Conservation (phyloP, 305 asterid genomes). For the Fraxinus nigra region DNA sequence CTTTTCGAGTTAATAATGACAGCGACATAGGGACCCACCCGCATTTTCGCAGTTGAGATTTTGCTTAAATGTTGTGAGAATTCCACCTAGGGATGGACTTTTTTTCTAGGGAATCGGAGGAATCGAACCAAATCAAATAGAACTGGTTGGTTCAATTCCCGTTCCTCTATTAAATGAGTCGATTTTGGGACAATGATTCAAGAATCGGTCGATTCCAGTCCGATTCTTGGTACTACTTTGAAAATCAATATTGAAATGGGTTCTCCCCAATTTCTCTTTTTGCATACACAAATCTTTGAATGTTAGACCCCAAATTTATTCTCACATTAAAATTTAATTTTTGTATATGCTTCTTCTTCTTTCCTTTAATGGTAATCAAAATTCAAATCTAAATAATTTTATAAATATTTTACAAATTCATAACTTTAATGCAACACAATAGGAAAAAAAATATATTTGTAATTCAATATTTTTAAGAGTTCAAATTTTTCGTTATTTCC, state of each 20-base stretch:
- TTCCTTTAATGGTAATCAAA: neutral
- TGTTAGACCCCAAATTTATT: neutral
- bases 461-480: no score
- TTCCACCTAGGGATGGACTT: neutral
- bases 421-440: no score
- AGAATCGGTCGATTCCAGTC: neutral
- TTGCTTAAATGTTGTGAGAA: neutral
- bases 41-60: neutral
- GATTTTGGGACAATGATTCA: neutral
- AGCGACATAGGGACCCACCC: neutral
- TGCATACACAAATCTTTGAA: no score
- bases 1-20: neutral
- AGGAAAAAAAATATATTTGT: no score
- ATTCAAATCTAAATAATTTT: no score
- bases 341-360: neutral
- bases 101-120: neutral
- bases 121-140: neutral
- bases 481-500: no score
- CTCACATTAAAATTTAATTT: neutral
- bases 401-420: no score
- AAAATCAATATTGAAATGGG: neutral
- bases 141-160: no score
- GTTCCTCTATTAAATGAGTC: neutral
- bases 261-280: no score
- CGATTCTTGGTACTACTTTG: neutral